Conservation (phyloP, 345 rosid genomes). For the Raphanus sativus region DNA sequence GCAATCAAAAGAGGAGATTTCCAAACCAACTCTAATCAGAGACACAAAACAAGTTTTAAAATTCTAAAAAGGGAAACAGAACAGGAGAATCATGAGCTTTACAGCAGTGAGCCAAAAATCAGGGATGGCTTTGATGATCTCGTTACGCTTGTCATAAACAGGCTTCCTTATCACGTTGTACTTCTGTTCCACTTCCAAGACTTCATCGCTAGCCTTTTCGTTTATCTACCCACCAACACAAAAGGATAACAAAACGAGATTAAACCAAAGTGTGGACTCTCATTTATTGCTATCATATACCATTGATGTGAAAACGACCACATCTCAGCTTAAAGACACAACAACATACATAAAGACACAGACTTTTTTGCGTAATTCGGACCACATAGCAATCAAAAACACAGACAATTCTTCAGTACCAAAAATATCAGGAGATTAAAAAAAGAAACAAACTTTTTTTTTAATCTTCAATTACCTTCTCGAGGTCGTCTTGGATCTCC, state of each 20-base stretch:
- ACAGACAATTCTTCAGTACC: slow-evolving; percentile 4
- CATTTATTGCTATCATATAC: background rate
- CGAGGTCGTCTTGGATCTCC: slow-evolving; percentile 96
- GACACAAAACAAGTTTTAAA: background rate
- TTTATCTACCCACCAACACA: slow-evolving; percentile 49
- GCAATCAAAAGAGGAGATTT: slow-evolving; percentile 11
- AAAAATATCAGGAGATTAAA: background rate
- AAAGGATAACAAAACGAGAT: background rate
- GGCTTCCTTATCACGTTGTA: slow-evolving; percentile 82
- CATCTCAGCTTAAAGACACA: slow-evolving; percentile 2
- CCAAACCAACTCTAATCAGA: background rate
- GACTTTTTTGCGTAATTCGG: background rate
- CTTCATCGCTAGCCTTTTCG: slow-evolving; percentile 89
- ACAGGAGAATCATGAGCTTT: slow-evolving; percentile 31
- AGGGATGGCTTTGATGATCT: slow-evolving; percentile 73
- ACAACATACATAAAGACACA: background rate
- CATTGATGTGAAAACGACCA: background rate
- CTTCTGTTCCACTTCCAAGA: slow-evolving; percentile 88
- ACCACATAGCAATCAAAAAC: slow-evolving; percentile 31
- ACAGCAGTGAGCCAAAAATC: slow-evolving; percentile 98
- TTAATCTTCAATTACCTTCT: slow-evolving; percentile 57
- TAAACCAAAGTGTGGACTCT: background rate
- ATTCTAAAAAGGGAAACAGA: background rate
- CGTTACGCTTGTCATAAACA: slow-evolving; percentile 77
- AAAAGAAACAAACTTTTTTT: background rate